phyloP scores from a whole-genome alignment of 1,139 yeast genomes.

The Scheffersomyces lignicola region DNA sequence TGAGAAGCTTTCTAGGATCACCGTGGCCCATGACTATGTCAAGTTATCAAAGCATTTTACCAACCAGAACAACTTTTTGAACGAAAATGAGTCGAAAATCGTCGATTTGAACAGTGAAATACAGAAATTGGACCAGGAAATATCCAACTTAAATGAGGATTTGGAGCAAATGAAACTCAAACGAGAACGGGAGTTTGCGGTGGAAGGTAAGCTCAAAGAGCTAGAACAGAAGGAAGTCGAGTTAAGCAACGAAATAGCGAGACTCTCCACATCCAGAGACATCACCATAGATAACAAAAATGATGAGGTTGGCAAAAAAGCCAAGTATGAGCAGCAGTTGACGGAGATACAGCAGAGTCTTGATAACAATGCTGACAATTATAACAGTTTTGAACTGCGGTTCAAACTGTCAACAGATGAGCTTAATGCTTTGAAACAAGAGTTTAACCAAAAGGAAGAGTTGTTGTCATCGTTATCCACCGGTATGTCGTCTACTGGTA shows the following conservation, averaged over 20 bases:
- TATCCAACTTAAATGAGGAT: conserved; percentile 61
- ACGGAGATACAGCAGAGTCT: conserved; percentile 21
- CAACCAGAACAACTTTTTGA: conserved; percentile 39
- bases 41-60: conserved; percentile 41
- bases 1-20: conserved; percentile 71
- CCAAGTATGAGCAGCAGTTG: conserved; percentile 16
- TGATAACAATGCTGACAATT: conserved; percentile 29
- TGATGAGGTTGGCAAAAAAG: conserved; percentile 42
- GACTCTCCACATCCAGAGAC: conserved; percentile 64
- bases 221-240: conserved; percentile 61
- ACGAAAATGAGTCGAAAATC: conserved; percentile 36
- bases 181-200: conserved; percentile 59
- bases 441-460: conserved; percentile 70
- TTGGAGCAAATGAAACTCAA: conserved; percentile 53
- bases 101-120: conserved; percentile 36
- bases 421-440: conserved; percentile 46
- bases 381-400: conserved; percentile 27
- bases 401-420: conserved; percentile 46
- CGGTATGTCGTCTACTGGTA: conserved; percentile 85
- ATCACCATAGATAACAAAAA: conserved; percentile 53
- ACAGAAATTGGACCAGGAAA: conserved; percentile 53
- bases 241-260: conserved; percentile 65
- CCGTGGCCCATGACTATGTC: conserved; percentile 75
- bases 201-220: conserved; percentile 61
- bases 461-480: conserved; percentile 80